Evolutionary conservation across 202 grass and related monocot genomes (phyloP).

Genomic region (Setaria italica): DNA sequence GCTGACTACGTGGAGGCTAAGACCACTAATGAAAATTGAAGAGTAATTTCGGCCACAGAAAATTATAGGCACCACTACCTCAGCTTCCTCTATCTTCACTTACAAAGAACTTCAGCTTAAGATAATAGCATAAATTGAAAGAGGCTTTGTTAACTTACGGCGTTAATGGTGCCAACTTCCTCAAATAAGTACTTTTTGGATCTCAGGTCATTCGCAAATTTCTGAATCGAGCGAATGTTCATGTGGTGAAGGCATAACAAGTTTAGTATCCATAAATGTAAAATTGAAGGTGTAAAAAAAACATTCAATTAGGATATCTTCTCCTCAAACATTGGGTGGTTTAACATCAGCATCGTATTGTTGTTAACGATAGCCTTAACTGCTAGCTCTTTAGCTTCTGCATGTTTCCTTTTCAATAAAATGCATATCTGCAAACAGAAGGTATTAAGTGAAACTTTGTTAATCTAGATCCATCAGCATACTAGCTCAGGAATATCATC

Average conservation of each 20-base stretch:
- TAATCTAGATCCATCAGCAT: slow-evolving; percentile 7
- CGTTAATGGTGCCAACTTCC: slow-evolving; percentile 45
- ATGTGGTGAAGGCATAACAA: slow-evolving; percentile 69
- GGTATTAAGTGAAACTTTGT: neutral
- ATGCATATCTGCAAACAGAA: slow-evolving; percentile 71
- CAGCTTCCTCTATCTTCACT: slow-evolving; percentile 14
- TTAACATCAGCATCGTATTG: slow-evolving; percentile 91
- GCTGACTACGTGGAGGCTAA: neutral
- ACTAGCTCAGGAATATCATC: neutral
- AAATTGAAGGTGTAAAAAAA: slow-evolving; percentile 30
- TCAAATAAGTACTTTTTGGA: slow-evolving; percentile 68
- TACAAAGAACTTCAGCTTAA: slow-evolving; percentile 25
- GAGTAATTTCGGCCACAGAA: slow-evolving; percentile 12
- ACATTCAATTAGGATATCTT: slow-evolving; percentile 84
- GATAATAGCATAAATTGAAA: slow-evolving; percentile 23
- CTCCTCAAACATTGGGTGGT: slow-evolving; percentile 87
- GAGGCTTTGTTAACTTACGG: slow-evolving; percentile 50
- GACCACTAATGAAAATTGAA: neutral
- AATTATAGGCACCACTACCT: slow-evolving; percentile 13
- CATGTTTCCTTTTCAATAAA: slow-evolving; percentile 86
- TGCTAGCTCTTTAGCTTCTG: slow-evolving; percentile 90
- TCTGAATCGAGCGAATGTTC: slow-evolving; percentile 83
- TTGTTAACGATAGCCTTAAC: slow-evolving; percentile 81
- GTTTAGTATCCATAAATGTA: slow-evolving; percentile 43
- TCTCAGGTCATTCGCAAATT: slow-evolving; percentile 59